Evolutionary conservation across 148 eudicot species (phyloP).

Genomic region (Vaccinium myrtillus): DNA sequence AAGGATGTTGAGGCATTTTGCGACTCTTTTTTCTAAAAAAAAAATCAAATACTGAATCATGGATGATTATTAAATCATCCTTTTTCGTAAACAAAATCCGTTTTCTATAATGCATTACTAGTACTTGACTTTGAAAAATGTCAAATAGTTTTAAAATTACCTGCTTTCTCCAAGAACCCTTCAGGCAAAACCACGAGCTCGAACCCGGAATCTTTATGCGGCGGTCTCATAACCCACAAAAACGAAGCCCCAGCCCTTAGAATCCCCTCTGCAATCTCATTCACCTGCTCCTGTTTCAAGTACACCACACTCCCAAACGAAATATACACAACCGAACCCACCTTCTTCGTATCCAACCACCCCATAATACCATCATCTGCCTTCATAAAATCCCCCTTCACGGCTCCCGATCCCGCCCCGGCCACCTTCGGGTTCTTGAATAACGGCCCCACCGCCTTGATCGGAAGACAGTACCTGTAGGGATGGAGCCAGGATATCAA

Average conservation of each 20-base stretch:
- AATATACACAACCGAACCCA: constrained; percentile 58
- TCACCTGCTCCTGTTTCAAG: constrained; percentile 58
- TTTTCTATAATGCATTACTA: too few species aligned
- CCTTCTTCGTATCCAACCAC: constrained; percentile 60
- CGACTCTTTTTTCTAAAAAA: too few species aligned
- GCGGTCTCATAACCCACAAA: constrained; percentile 76
- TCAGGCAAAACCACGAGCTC: constrained; percentile 41
- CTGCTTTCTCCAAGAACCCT: constrained; percentile 47
- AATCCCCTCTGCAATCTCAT: constrained; percentile 69
- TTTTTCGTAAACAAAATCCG: too few species aligned
- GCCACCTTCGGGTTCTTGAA: constrained; percentile 33
- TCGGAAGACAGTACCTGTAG: constrained; percentile 26
- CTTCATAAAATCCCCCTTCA: constrained; percentile 48
- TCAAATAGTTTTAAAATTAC: neutral
- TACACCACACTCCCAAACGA: constrained; percentile 70
- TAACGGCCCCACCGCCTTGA: constrained; percentile 69
- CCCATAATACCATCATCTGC: constrained; percentile 43
- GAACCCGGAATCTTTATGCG: constrained; percentile 26
- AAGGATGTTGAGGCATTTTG: too few species aligned
- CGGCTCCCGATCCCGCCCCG: neutral
- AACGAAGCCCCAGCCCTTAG: constrained; percentile 47
- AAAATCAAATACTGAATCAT: too few species aligned
- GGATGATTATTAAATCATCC: too few species aligned
- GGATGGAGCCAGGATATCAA: too few species aligned
- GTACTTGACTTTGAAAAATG: too few species aligned